Percentiles rank a stretch among this genome's conserved stretches.
Evolutionary conservation across 2,329 filamentous ascomycete species (phyloP).

Genomic region (Pochonia chlamydosporia): DNA sequence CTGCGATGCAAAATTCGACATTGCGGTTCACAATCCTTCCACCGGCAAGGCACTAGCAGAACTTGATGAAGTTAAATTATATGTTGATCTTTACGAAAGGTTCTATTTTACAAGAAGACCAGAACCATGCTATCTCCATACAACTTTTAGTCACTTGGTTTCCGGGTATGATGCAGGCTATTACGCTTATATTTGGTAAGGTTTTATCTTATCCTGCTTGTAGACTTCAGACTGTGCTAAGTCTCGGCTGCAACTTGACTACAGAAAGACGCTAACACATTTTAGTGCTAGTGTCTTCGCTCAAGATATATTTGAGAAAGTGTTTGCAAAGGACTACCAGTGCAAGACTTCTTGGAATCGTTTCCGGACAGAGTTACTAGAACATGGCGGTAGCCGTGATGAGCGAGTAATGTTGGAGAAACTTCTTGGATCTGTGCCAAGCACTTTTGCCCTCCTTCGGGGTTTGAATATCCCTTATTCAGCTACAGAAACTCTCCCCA

Average conservation of each 20-base stretch:
- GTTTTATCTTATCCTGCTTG: background rate
- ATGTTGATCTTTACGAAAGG: background rate
- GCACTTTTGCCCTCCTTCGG: too few relatives aligned
- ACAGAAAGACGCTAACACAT: too few relatives aligned
- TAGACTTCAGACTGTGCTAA: too few relatives aligned
- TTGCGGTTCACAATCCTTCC: conserved; percentile 16
- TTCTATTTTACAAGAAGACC: background rate
- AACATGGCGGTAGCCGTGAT: background rate
- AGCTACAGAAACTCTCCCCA: too few relatives aligned
- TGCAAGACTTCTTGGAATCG: background rate
- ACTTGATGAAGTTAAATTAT: conserved; percentile 4
- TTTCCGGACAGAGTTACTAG: background rate
- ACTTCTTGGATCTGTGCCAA: too few relatives aligned
- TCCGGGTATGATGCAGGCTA: conserved; percentile 20
- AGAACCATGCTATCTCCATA: conserved; percentile 11
- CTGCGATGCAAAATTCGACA: conserved; percentile 14
- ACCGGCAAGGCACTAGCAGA: conserved; percentile 7
- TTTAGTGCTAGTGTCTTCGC: conserved; percentile 8
- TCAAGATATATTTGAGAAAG: background rate
- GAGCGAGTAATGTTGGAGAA: background rate
- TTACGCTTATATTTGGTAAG: conserved; percentile 20
- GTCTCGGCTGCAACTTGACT: too few relatives aligned
- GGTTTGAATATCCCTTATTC: too few relatives aligned
- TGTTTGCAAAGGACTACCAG: background rate
- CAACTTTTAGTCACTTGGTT: conserved; percentile 17